Percentiles rank a stretch among this genome's conserved stretches.
phyloP scores from a whole-genome alignment of 176 grass and related monocot species.

The Metroxylon sagu region DNA sequence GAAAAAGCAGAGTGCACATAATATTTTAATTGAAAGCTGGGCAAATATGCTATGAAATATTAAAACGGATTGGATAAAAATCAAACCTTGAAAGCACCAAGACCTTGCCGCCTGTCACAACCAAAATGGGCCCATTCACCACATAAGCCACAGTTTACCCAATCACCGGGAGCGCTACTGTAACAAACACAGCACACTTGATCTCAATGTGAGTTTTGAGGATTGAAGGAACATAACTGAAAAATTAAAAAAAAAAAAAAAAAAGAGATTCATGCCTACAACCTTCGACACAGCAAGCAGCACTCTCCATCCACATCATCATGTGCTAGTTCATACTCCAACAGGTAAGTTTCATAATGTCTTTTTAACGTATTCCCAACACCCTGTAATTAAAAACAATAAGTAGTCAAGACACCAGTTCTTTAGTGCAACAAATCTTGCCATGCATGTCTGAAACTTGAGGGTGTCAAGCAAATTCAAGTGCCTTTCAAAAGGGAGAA shows the following conservation, averaged over 20 bases:
- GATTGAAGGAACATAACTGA: too few species aligned
- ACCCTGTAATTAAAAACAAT: conserved; percentile 26
- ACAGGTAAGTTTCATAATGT: conserved; percentile 69
- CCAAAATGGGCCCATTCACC: conserved; percentile 76
- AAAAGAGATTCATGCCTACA: not conserved
- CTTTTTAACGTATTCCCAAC: conserved; percentile 72
- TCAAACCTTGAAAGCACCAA: conserved; percentile 61
- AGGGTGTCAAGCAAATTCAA: too few species aligned
- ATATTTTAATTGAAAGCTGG: too few species aligned
- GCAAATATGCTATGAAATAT: too few species aligned
- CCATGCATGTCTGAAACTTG: too few species aligned
- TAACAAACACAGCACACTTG: conserved; percentile 5
- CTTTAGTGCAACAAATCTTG: too few species aligned
- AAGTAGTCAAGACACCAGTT: too few species aligned
- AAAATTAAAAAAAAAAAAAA: too few species aligned
- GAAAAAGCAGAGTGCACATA: too few species aligned
- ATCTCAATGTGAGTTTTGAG: too few species aligned
- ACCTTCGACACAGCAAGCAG: conserved; percentile 69
- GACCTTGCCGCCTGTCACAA: conserved; percentile 59
- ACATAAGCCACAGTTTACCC: conserved; percentile 73
- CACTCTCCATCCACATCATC: conserved; percentile 60
- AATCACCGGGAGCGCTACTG: conserved; percentile 61
- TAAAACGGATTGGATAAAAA: not conserved
- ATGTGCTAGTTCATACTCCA: conserved; percentile 75
- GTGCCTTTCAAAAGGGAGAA: too few species aligned